Evolutionary conservation across 306 rosid genomes (phyloP), one percentile per base, ranked within the genome.

Genomic region (Cicer yamashitae): DNA sequence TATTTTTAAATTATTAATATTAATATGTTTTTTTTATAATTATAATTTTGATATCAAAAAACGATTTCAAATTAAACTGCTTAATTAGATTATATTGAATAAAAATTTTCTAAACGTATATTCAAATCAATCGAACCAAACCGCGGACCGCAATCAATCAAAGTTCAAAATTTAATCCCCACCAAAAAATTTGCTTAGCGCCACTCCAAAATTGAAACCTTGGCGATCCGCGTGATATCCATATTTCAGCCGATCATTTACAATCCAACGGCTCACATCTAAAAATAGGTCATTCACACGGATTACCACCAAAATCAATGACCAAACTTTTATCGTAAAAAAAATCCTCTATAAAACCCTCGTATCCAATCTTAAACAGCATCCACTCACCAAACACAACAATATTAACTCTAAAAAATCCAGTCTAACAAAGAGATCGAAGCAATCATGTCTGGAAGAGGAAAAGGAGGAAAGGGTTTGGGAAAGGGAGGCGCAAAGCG

Each of bases 401-500:
- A 30, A 2, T 30, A 30, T 30, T 30, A 30, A 30, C 37, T 30
- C 37, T 30, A 30, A 30, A 4, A 3, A 4, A 3, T 30, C 34
- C 34, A 7, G 11, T 30, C 51, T 2, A 6, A 18, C 22, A 12
- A 14, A 34, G 6, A 17, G 39, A 18, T 12, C 22, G 0, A 3
- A 39, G 9, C 50, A 46, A 46, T 7, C 47, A 73, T 85, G 86
- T 85, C 88, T 1, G 86, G 88, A 30, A 85, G 88, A 85, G 88
- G 88, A 18, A 85, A 85, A 14, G 88, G 88, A 51, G 88, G 86
- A 0, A 85, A 85, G 60, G 88, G 88, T 2, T 61, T 86, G 0
- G 89, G 87, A 69, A 86, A 86, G 45, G 87, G 87, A 20, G 87
- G 85, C 7, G 89, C 89, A 0, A 86, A 86, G 66, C 80, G 89